Evolutionary conservation across 441 rosid species (phyloP), one percentile per base, ranked within the genome.

Genomic region (Erodium moschatum): DNA sequence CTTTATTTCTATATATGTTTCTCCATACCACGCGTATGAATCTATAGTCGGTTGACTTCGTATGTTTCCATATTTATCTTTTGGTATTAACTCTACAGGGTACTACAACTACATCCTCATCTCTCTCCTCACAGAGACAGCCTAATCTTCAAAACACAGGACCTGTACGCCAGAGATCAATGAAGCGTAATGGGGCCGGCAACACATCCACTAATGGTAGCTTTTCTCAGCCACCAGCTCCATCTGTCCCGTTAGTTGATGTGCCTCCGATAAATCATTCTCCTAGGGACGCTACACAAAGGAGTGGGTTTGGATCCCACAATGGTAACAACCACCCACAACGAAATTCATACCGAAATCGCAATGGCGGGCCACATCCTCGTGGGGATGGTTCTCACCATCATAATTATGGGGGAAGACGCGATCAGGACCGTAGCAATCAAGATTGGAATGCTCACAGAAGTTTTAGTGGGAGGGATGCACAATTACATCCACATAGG

Each of bases 351-450:
- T 79, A 74, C 65, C 83, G 83, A 74, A 69, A 67, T 61, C 89
- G 90, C 8, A 83, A 78, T 79, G 79, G 84, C 65, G 85, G 85
- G 19, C 70, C 76, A n/a, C 83, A 84, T 80, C 68, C 81, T 8
- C 85, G 86, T 67, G 89, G 85, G 66, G 86, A 86, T 82, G 86
- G 87, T 73, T 76, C 80, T 72, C 84, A 81, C 74, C 80, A 79
- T 76, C 87, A 80, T 67, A 80, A 62, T 77, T 85, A 84, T 73
- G 88, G 87, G 63, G 77, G 77, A 21, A 80, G 89, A 72, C 88
- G 88, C 40, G 83, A 76, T 75, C 97, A 89, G 48, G 97, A 90
- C 69, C 91, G 87, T 70, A 79, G 84, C 13, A 87, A 84, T 80
- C 93, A 83, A 58, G 93, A 85, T 15, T 85, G 86, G 94, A 78